A percentile compares a stretch with the other conserved stretches of the same genome.
phyloP scores from a whole-genome alignment of 352 stramenopile species.

The Globisporangium iwayamae region DNA sequence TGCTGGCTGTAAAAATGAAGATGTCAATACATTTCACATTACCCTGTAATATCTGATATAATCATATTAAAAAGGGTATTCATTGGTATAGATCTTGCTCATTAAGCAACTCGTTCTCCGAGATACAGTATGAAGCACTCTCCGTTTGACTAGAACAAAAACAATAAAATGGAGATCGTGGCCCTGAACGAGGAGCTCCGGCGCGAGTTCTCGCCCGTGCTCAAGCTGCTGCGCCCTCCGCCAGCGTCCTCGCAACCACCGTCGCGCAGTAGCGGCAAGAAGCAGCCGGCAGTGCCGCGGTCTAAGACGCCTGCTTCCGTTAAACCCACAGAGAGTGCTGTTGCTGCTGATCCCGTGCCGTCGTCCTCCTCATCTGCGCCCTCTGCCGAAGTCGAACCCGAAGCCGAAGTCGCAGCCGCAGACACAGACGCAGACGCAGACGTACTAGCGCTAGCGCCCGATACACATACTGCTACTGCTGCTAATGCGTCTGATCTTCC shows the following conservation, averaged over 20 bases:
- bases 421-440: neutral
- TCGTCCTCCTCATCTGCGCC: neutral
- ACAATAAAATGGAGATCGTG: conserved; percentile 52
- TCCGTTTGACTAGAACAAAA: no score
- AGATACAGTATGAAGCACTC: neutral
- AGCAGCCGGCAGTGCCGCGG: neutral
- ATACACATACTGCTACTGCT: neutral
- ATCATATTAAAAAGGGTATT: no score
- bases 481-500: neutral
- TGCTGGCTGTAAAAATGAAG: no score
- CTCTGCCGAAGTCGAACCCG: neutral
- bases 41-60: no score
- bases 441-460: neutral
- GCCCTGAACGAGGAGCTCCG: conserved; percentile 68
- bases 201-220: conserved; percentile 48
- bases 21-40: no score
- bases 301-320: neutral
- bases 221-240: conserved; percentile 43
- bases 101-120: neutral
- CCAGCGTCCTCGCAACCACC: neutral
- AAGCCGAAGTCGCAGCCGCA: no score
- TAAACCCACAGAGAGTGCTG: neutral
- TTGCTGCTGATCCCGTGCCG: neutral
- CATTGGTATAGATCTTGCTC: no score
- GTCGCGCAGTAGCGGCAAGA: neutral